Evolutionary conservation across 768 basidiomycete species (phyloP), one percentile per base, ranked within the genome.

Genomic region (Russula brevipes): DNA sequence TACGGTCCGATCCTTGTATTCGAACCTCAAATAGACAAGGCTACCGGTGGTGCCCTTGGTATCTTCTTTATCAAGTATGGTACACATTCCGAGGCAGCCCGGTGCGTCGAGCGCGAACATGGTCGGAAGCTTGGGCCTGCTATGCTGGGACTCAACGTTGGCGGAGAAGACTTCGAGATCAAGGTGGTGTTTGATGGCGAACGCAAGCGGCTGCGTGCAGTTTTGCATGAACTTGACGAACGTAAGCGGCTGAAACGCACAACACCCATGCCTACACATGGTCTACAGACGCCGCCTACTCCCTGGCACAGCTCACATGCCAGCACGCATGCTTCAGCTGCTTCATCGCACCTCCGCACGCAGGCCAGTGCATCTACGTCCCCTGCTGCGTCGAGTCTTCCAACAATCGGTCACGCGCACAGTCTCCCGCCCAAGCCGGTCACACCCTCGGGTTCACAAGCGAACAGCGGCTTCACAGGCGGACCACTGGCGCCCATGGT

Each of bases 11-110:
- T 94, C 60, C 60, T 76, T 6, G 80, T 84, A 3, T 85, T 91
- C 61, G 91, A 94, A 61, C 81, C 86, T 11, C 89, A 93, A 69
- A 83, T 89, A 62, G 89, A 96, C 74, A 80, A 81, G 60, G 79
- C 81, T 55, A 91, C 85, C n/a, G 94, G 94, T 3, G 86, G 84
- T 54, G 83, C 87, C 1, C 81, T 97, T 1, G 94, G 95, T 2
- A 82, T 98, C 46, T 83, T 92, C 46, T 84, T 83, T 70, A 81
- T 98, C 66, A 83, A 82, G 66, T 98, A 77, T 70, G 70, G 73
- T 17, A 76, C 81, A 0, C 84, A 86, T 64, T 85, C 86, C 16
- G 86, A 89, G 49, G 94, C 93, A 5, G 79, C 78, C 60, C 70
- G 74, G 50, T 93, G 89, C 63, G 79, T 89, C 30, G 80, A 80